Percentiles rank a stretch among this genome's conserved stretches.
phyloP scores from a whole-genome alignment of 2,329 filamentous ascomycete species.

The Fusarium illudens region DNA sequence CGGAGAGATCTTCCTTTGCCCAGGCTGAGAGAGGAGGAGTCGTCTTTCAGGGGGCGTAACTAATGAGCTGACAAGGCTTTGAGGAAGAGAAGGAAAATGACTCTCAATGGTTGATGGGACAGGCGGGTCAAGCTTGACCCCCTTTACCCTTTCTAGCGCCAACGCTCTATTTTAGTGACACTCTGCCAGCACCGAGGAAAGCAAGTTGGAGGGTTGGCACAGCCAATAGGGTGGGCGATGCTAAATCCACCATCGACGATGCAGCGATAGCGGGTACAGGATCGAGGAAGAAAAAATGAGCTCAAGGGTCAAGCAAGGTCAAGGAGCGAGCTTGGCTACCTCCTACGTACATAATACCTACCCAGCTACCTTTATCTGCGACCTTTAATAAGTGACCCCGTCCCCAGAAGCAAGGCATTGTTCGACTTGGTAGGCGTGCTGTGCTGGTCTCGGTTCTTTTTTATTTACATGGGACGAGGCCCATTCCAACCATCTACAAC shows the following conservation, averaged over 20 bases:
- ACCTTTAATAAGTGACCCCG: not conserved
- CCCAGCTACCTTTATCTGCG: not conserved
- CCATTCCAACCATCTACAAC: not conserved
- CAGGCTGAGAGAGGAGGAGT: not conserved
- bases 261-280: not conserved
- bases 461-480: conserved; percentile 1
- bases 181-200: not conserved
- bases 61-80: conserved; percentile 1
- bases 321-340: too few species aligned
- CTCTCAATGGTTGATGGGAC: not conserved
- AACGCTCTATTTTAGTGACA: conserved; percentile 11
- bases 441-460: too few species aligned
- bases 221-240: conserved; percentile 21
- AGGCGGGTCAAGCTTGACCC: not conserved
- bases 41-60: not conserved
- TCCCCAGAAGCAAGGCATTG: not conserved
- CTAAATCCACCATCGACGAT: not conserved
- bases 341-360: too few species aligned
- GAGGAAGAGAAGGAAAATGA: not conserved
- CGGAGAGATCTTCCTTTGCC: not conserved
- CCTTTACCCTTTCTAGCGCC: conserved; percentile 1
- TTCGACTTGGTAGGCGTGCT: too few species aligned
- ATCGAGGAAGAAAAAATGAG: not conserved
- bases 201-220: conserved; percentile 1
- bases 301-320: conserved; percentile 7